Base-by-base conservation (phyloP, 352 stramenopile species). In the Vaucheria bursata region DNA sequence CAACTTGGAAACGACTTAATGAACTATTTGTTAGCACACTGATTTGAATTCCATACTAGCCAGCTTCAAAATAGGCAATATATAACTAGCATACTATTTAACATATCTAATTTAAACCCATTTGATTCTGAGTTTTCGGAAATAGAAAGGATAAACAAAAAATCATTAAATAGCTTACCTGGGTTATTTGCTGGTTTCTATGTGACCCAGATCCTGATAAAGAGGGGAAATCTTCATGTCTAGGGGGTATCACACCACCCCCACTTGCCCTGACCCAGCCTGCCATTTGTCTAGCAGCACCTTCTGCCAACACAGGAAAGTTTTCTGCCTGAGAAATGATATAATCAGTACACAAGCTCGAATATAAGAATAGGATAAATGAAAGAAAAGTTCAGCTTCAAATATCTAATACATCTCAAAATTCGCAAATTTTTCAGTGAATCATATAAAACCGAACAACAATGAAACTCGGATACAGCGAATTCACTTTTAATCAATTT, bases 371-470 rank as follows among this genome's bases (percentile, higher is more conserved):
- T 1, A 3, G 6, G 33, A 32, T 35, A 31, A 33, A 73, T 7
- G 74, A 40, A 7, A 79, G 65, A 37, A 36, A 49, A 29, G 53
- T 36, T 68, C 65, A 73, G 0, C 74, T 68, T 5, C 40, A 39
- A 38, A 32, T 31, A 36, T 50, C 59, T n/a, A 33, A 50, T 6
- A 25, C 34, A 2, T 33, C n/a, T 0, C 34, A 0, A 31, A 31
- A 49, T 31, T 49, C 3, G 2, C 35, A 7, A 34, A 49, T 0
- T 40, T 68, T 2, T 33, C 74, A 5, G n/a, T 69, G 36, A 79
- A 68, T 3, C 65, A 75, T 12, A 68, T 65, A 33, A 79, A 79
- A 6, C 75, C 52, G n/a, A n/a, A n/a, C n/a, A n/a, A n/a, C n/a
- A n/a, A n/a, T n/a, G n/a, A n/a, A n/a, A n/a, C n/a, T n/a, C n/a